Base-by-base conservation (phyloP, 2,329 filamentous ascomycete species). In the Cercospora citrullina region DNA sequence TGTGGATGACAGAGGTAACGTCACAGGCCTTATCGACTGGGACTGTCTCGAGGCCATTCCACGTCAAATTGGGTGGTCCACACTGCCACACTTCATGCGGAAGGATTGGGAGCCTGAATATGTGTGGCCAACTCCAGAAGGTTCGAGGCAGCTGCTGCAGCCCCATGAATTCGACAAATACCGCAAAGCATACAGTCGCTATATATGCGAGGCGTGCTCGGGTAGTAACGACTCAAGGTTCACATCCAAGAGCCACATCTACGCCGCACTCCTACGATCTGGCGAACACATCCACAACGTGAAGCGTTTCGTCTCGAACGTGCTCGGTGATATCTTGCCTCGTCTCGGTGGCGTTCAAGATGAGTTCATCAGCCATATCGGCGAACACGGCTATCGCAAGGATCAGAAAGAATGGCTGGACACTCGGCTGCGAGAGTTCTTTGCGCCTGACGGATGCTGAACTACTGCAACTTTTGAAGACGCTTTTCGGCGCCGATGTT, bases 1-100 rank as follows among this genome's bases (percentile, higher is more conserved):
- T 9, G 66, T 68, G 7, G 60, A 69, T 18, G 69, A 68, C 4
- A 45, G 65, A 9, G 58, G 66, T 6, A 57, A 67, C 3, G 45
- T 71, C 28, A 62, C 65, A n/a, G 69, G 69, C n/a, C 55, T 70
- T 3, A 68, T 72, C 36, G 71, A 71, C 64, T 72, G 69, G 66
- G 71, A 72, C 64, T 71, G 67, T 28, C 64, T 71, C 14, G 67
- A 71, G 33, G 64, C 69, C 12, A 64, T 72, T 10, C 67, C 69
- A 5, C 55, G 71, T 8, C 69, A 71, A 36, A 66, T 68, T 10
- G 69, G 69, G 1, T 72, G 71, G 71, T 67, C 64, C 28, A 55
- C 51, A 6, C 18, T 65, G n/a, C 67, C 71, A 21, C 67, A 72
- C 28, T 72, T 69, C 69, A 59, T 69, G 7, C 60, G 63, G 10